Percentiles rank a stretch among this genome's conserved stretches.
phyloP scores from a whole-genome alignment of 2,329 filamentous ascomycete genomes.

The Xylariales sp. region DNA sequence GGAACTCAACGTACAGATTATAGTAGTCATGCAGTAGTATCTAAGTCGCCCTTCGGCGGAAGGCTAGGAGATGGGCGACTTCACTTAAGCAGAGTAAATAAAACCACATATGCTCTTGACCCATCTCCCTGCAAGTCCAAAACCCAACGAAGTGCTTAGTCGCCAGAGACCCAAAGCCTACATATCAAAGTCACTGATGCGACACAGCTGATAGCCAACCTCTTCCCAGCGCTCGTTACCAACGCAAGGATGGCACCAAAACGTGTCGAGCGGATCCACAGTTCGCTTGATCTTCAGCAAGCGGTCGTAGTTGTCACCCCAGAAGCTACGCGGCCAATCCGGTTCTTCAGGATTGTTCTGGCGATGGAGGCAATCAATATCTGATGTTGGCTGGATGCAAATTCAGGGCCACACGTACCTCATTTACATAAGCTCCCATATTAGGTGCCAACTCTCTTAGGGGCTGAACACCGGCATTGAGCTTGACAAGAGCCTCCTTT shows the following conservation, averaged over 20 bases:
- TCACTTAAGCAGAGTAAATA: too few species aligned
- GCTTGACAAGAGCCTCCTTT: slow-evolving; percentile 17
- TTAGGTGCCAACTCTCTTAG: slow-evolving; percentile 35
- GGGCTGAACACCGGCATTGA: slow-evolving; percentile 27
- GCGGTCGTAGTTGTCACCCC: slow-evolving; percentile 40
- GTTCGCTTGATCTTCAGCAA: slow-evolving; percentile 39
- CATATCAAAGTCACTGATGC: not conserved
- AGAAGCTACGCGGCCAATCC: slow-evolving; percentile 36
- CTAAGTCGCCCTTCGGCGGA: too few species aligned
- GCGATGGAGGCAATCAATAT: not conserved
- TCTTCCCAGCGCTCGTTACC: slow-evolving; percentile 38
- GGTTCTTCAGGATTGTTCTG: slow-evolving; percentile 33
- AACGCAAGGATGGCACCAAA: slow-evolving; percentile 45
- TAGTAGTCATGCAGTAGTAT: too few species aligned
- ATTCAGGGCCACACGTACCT: slow-evolving; percentile 28
- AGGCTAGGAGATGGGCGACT: too few species aligned
- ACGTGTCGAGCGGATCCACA: slow-evolving; percentile 42
- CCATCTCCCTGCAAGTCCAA: too few species aligned
- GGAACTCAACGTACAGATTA: too few species aligned
- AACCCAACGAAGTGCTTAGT: too few species aligned
- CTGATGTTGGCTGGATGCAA: not conserved
- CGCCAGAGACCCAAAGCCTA: not conserved
- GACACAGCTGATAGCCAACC: slow-evolving; percentile 17
- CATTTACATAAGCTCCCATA: slow-evolving; percentile 41
- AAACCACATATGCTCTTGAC: too few species aligned